phyloP scores from a whole-genome alignment of 371 early-diverging fungal genomes.

The Gilbertella persicaria region DNA sequence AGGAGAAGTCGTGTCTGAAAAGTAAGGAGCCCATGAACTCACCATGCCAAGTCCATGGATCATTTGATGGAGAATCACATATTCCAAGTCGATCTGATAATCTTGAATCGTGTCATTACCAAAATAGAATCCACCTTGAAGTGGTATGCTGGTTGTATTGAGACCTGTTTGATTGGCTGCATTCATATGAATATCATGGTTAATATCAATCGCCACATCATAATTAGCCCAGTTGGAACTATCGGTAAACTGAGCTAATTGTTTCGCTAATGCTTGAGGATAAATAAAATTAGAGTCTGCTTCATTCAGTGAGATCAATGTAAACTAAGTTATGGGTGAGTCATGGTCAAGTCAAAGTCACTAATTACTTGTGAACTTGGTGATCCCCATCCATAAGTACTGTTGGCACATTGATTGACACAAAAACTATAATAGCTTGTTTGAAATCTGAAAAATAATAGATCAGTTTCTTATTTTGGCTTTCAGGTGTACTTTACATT shows the following conservation, averaged over 20 bases:
- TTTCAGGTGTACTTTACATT: constrained; percentile 9
- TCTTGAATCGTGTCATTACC: constrained; percentile 15
- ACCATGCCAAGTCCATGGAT: constrained; percentile 39
- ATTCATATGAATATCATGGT: constrained; percentile 37
- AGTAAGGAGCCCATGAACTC: constrained; percentile 43
- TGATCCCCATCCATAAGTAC: constrained; percentile 34
- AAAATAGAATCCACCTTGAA: constrained; percentile 32
- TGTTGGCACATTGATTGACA: constrained; percentile 26
- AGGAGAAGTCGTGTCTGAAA: constrained; percentile 28
- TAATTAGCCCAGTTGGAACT: constrained; percentile 27
- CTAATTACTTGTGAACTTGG: constrained; percentile 34
- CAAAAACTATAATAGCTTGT: constrained; percentile 38
- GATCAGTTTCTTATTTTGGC: not conserved
- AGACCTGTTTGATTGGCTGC: constrained; percentile 12
- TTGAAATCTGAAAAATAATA: constrained; percentile 20
- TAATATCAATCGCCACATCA: constrained; percentile 31
- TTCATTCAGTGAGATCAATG: constrained; percentile 14
- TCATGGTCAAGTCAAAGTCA: not conserved
- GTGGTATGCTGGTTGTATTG: constrained; percentile 8
- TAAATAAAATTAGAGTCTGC: constrained; percentile 39
- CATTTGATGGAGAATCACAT: constrained; percentile 37
- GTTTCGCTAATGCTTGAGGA: constrained; percentile 40
- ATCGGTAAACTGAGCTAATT: constrained; percentile 22
- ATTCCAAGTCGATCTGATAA: constrained; percentile 35
- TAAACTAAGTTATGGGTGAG: constrained; percentile 11